Evolutionary conservation across 2,329 filamentous ascomycete species (phyloP).

Genomic region (Colletotrichum noveboracense): DNA sequence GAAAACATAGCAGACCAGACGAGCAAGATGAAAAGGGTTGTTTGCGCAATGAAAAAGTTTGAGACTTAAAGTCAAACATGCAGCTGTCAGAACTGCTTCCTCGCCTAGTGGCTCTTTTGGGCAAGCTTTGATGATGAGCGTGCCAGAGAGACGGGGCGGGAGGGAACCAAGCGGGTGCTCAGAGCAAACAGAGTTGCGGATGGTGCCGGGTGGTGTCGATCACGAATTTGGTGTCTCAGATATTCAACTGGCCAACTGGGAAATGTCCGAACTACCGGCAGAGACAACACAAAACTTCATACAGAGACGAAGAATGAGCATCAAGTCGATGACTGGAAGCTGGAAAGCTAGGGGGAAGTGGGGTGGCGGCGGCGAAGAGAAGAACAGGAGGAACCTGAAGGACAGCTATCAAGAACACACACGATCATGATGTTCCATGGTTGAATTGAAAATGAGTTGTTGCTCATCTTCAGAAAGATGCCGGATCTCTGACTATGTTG

Average conservation of each 20-base stretch:
- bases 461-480: background rate
- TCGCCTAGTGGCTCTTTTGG: background rate
- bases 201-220: background rate
- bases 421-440: background rate
- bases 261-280: background rate
- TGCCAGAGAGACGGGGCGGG: background rate
- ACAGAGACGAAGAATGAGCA: background rate
- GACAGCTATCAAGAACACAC: background rate
- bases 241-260: background rate
- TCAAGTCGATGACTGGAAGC: background rate
- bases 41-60: background rate
- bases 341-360: background rate
- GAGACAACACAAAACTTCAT: background rate
- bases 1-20: background rate
- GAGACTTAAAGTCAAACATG: background rate
- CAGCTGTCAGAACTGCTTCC: background rate
- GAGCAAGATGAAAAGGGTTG: background rate
- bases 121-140: background rate
- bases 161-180: background rate
- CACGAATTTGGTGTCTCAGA: background rate
- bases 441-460: background rate
- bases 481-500: background rate
- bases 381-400: background rate
- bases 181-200: conserved; percentile 1
- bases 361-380: background rate